These are phyloP conservation scores for Echinochloa phyllopogon DNA, from an alignment of 176 grass and related monocot genomes.

Conservation along the genomic window DNA sequence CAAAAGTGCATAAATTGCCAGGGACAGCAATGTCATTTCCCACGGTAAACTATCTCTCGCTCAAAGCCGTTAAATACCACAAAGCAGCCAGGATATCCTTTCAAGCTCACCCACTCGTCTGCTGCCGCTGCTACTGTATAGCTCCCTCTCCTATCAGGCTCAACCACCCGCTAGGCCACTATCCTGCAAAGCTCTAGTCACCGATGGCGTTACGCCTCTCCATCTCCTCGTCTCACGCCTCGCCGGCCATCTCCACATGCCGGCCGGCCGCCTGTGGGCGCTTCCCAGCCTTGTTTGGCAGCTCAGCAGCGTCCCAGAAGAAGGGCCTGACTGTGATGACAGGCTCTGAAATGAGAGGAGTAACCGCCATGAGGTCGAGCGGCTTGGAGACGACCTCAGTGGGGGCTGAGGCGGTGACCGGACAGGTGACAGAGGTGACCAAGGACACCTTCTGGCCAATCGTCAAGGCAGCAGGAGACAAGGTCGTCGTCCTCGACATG, in stretches of 20 bases:
- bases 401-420: conserved; percentile 50
- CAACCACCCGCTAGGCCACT: background rate
- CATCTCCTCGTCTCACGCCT: conserved; percentile 65
- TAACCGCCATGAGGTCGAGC: conserved; percentile 51
- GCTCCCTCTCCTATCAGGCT: no score
- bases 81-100: no score
- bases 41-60: background rate
- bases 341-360: conserved; percentile 26
- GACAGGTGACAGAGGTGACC: conserved; percentile 82
- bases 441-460: conserved; percentile 99
- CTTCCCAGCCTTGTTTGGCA: conserved; percentile 35
- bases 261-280: conserved; percentile 36
- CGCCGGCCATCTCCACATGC: conserved; percentile 63
- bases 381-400: conserved; percentile 60
- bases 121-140: no score
- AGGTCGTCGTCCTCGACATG: conserved; percentile 95
- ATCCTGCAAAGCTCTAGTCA: conserved; percentile 37
- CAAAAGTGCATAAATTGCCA: conserved; percentile 6
- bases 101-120: no score
- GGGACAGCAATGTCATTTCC: conserved; percentile 38
- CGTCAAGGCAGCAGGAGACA: conserved; percentile 75
- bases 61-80: no score
- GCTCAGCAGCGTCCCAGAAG: conserved; percentile 34
- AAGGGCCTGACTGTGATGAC: conserved; percentile 40
- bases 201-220: conserved; percentile 79